These are phyloP conservation scores for Peniophora sp. DNA, from an alignment of 1,284 basidiomycete genomes.

Conservation along the genomic window DNA sequence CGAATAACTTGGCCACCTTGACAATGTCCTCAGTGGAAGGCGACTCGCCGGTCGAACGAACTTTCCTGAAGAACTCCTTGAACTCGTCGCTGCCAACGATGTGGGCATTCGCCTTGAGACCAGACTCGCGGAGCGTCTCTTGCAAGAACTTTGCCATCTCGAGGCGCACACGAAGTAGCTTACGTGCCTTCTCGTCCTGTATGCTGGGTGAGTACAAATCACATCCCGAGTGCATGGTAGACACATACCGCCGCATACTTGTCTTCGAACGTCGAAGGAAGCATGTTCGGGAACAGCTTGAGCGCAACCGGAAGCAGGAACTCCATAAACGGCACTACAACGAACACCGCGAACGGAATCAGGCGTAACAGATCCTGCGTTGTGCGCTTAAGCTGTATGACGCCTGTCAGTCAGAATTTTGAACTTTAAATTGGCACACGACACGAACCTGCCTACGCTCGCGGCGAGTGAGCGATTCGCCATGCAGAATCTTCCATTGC, in stretches of 20 bases:
- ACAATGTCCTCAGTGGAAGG: conserved; percentile 87
- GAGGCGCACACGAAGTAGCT: conserved; percentile 87
- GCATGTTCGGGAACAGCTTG: conserved; percentile 98
- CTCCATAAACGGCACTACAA: conserved; percentile 98
- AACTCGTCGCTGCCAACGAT: conserved; percentile 94
- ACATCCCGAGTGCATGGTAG: background rate
- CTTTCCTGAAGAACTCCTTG: conserved; percentile 99
- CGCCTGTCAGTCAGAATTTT: background rate
- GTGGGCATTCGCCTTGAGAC: conserved; percentile 84
- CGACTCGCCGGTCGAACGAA: conserved; percentile 91
- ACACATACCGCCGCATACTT: conserved; percentile 82
- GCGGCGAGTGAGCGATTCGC: conserved; percentile 85
- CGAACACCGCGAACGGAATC: conserved; percentile 91
- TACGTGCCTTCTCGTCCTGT: conserved; percentile 97
- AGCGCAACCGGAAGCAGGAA: conserved; percentile 93
- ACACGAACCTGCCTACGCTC: conserved; percentile 82
- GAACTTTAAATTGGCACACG: background rate
- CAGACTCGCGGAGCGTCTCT: conserved; percentile 92
- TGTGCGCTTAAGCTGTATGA: conserved; percentile 76
- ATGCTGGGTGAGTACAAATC: background rate
- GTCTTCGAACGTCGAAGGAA: conserved; percentile 97
- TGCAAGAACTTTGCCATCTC: conserved; percentile 99
- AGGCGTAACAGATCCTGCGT: conserved; percentile 90
- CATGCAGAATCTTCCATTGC: conserved; percentile 89
- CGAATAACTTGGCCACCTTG: conserved; percentile 93